Percentiles rank a stretch among this genome's conserved stretches.
Evolutionary conservation across 2,329 filamentous ascomycete genomes (phyloP).

Genomic region (Scortechinia acanthostroma): DNA sequence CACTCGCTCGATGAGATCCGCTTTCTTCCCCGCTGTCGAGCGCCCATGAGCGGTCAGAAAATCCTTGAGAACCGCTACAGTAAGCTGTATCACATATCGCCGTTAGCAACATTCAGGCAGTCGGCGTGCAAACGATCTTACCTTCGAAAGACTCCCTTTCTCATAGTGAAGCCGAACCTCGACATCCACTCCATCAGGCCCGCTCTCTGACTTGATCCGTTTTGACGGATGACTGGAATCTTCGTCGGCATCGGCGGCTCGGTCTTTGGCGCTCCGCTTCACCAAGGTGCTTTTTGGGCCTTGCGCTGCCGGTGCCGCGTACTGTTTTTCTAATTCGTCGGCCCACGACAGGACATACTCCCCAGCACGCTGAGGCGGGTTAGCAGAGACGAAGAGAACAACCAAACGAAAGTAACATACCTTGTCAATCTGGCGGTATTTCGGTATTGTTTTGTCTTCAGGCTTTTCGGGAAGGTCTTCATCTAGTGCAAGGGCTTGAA

Average conservation of each 20-base stretch:
- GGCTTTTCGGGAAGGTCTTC: constrained; percentile 75
- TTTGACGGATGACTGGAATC: neutral
- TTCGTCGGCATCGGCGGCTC: too few species aligned
- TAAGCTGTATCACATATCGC: constrained; percentile 41
- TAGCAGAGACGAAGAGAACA: constrained; percentile 26
- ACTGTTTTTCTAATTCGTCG: neutral
- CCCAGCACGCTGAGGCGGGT: constrained; percentile 46
- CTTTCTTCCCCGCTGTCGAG: constrained; percentile 41
- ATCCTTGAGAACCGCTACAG: constrained; percentile 42
- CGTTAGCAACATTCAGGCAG: constrained; percentile 34
- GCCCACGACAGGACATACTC: constrained; percentile 9
- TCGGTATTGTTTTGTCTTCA: constrained; percentile 75
- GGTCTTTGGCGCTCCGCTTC: neutral
- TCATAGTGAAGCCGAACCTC: neutral
- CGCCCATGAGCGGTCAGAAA: constrained; percentile 37
- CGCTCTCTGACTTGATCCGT: neutral
- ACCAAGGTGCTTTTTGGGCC: neutral
- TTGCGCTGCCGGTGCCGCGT: neutral
- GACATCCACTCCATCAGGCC: neutral
- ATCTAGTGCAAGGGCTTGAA: constrained; percentile 84
- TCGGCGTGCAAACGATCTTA: constrained; percentile 32
- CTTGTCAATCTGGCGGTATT: constrained; percentile 82
- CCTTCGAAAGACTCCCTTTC: constrained; percentile 15
- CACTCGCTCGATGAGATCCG: constrained; percentile 43
- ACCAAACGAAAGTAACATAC: constrained; percentile 53